Conservation (phyloP, 2,329 filamentous ascomycete species). For the Colletotrichum siamense region DNA sequence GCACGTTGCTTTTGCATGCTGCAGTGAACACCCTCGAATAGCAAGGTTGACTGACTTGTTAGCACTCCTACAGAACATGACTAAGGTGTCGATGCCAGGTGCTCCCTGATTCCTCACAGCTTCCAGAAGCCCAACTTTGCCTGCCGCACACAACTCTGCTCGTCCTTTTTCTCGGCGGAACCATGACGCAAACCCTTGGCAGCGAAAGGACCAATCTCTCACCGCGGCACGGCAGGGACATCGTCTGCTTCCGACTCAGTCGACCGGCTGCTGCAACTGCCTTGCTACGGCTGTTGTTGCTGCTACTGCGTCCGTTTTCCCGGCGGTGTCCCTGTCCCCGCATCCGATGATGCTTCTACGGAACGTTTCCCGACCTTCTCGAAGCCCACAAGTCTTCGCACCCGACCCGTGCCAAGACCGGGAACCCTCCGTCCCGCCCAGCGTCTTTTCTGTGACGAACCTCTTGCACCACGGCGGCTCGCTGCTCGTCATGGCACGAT, state of each 20-base stretch:
- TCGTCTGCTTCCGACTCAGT: conserved; percentile 10
- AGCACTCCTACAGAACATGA: neutral
- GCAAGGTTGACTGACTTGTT: neutral
- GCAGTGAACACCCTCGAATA: neutral
- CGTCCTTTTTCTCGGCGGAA: neutral
- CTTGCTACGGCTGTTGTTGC: neutral
- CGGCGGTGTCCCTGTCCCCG: neutral
- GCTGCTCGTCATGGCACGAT: neutral
- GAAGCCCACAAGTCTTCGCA: neutral
- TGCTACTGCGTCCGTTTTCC: neutral
- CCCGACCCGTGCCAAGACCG: conserved; percentile 1
- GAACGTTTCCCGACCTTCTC: conserved; percentile 1
- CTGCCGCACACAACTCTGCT: neutral
- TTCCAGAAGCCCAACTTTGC: neutral
- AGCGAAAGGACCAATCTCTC: neutral
- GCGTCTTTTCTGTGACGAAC: conserved; percentile 9
- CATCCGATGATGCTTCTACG: neutral
- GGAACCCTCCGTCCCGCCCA: conserved; percentile 1
- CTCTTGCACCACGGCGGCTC: neutral
- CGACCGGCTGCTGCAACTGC: neutral
- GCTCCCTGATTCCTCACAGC: neutral
- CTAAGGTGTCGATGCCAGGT: neutral
- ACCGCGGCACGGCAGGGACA: neutral
- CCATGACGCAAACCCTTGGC: neutral
- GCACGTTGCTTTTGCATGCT: neutral